These are phyloP conservation scores for Taphrina populina DNA, from an alignment of 1,139 yeast genomes.

Conservation along the genomic window DNA sequence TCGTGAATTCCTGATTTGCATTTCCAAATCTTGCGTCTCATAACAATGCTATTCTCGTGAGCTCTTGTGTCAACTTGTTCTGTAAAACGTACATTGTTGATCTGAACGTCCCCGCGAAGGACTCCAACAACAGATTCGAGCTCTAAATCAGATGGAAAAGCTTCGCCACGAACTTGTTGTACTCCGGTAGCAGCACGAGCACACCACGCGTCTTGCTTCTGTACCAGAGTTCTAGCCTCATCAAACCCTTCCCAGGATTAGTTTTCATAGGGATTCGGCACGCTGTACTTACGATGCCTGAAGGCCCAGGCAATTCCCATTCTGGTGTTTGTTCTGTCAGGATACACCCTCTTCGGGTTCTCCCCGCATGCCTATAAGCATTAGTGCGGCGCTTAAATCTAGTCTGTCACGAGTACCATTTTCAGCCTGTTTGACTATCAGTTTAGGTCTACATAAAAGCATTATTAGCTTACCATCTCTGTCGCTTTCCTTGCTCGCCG, in stretches of 20 bases:
- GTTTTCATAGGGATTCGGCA: not conserved
- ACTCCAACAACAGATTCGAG: constrained; percentile 22
- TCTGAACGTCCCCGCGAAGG: constrained; percentile 24
- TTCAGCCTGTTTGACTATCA: not conserved
- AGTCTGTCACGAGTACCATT: not conserved
- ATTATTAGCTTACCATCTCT: constrained; percentile 12
- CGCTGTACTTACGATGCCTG: constrained; percentile 10
- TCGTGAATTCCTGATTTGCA: constrained; percentile 10
- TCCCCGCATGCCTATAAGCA: constrained; percentile 17
- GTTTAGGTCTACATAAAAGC: not conserved
- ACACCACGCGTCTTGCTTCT: constrained; percentile 28
- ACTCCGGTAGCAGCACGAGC: not conserved
- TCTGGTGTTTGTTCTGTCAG: constrained; percentile 7
- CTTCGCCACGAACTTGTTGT: not conserved
- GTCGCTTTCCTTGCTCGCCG: constrained; percentile 7
- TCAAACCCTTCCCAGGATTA: constrained; percentile 1
- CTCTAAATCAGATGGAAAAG: constrained; percentile 24
- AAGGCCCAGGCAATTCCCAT: constrained; percentile 24
- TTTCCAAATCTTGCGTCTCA: constrained; percentile 16
- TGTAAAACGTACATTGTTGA: constrained; percentile 8
- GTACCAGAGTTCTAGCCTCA: constrained; percentile 12
- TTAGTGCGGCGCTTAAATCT: not conserved
- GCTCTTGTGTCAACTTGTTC: not conserved
- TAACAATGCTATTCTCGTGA: constrained; percentile 6
- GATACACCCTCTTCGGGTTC: constrained; percentile 23